These are phyloP conservation scores for Talaromyces albobiverticillius DNA, from an alignment of 2,329 filamentous ascomycete species.

Conservation along the genomic window DNA sequence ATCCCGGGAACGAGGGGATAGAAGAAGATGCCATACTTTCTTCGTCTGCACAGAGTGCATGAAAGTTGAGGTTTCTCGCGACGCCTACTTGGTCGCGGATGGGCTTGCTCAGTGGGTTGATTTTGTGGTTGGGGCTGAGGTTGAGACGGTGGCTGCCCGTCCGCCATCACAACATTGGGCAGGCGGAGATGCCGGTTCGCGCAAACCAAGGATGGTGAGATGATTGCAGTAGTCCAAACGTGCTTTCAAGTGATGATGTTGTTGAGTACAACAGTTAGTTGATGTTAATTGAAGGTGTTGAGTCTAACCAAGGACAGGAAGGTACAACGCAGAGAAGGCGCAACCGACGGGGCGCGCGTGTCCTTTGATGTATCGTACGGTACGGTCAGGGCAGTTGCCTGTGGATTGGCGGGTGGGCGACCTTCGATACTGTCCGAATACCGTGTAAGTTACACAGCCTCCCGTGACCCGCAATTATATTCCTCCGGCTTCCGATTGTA, in stretches of 20 bases:
- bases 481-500: not conserved
- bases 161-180: conserved; percentile 1
- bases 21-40: conserved; percentile 1
- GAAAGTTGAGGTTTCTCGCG: conserved; percentile 7
- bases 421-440: not conserved
- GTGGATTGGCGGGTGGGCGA: not conserved
- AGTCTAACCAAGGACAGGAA: too few relatives aligned
- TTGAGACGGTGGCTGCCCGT: not conserved
- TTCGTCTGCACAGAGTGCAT: conserved; percentile 4
- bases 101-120: not conserved
- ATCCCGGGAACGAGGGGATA: not conserved
- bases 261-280: too few relatives aligned
- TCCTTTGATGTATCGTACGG: not conserved
- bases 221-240: too few relatives aligned
- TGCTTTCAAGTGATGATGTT: too few relatives aligned
- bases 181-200: not conserved
- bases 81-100: conserved; percentile 2
- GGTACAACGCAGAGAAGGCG: too few relatives aligned
- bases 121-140: not conserved
- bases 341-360: not conserved
- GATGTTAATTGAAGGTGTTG: too few relatives aligned
- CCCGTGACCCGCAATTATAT: conserved; percentile 2
- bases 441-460: not conserved
- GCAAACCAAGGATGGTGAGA: not conserved
- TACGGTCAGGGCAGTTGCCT: not conserved